Evolutionary conservation across 1,284 basidiomycete genomes (phyloP).

Genomic region (Apiotrichum laibachii): DNA sequence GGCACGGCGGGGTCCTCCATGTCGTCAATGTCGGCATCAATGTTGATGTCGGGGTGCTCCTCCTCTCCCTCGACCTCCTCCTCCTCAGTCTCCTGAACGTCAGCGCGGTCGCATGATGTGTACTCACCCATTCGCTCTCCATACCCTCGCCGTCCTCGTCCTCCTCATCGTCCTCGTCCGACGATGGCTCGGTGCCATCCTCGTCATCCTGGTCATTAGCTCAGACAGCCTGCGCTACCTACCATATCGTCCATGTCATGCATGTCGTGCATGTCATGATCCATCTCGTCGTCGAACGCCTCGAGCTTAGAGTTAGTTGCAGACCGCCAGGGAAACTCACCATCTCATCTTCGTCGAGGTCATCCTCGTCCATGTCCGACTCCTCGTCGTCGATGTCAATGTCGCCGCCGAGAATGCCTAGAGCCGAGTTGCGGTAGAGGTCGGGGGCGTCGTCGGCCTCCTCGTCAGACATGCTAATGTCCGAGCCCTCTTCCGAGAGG

Average conservation of each 20-base stretch:
- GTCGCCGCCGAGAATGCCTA: slow-evolving; percentile 80
- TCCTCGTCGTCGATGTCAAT: slow-evolving; percentile 61
- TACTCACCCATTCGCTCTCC: slow-evolving; percentile 36
- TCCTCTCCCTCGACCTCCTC: slow-evolving; percentile 42
- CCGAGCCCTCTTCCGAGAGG: slow-evolving; percentile 56
- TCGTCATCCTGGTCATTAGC: slow-evolving; percentile 56
- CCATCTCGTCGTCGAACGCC: slow-evolving; percentile 33
- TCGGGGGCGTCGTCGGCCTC: slow-evolving; percentile 67
- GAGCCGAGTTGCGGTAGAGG: slow-evolving; percentile 91
- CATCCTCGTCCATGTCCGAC: slow-evolving; percentile 70
- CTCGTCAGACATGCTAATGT: slow-evolving; percentile 63
- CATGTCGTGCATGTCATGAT: slow-evolving; percentile 36
- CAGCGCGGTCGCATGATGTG: neutral
- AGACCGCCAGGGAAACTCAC: slow-evolving; percentile 13
- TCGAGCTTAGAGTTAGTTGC: slow-evolving; percentile 26
- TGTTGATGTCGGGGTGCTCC: slow-evolving; percentile 21
- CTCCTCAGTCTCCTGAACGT: slow-evolving; percentile 27
- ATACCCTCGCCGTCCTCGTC: slow-evolving; percentile 40
- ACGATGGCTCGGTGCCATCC: slow-evolving; percentile 54
- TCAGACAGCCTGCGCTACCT: slow-evolving; percentile 7
- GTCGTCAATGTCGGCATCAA: slow-evolving; percentile 29
- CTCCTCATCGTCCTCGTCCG: slow-evolving; percentile 50
- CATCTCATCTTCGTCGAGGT: slow-evolving; percentile 71
- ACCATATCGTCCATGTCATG: slow-evolving; percentile 8
- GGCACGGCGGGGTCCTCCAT: slow-evolving; percentile 24